These are phyloP conservation scores for Coelastrella sp. DNA, from an alignment of 139 green algal genomes.

Conservation along the genomic window DNA sequence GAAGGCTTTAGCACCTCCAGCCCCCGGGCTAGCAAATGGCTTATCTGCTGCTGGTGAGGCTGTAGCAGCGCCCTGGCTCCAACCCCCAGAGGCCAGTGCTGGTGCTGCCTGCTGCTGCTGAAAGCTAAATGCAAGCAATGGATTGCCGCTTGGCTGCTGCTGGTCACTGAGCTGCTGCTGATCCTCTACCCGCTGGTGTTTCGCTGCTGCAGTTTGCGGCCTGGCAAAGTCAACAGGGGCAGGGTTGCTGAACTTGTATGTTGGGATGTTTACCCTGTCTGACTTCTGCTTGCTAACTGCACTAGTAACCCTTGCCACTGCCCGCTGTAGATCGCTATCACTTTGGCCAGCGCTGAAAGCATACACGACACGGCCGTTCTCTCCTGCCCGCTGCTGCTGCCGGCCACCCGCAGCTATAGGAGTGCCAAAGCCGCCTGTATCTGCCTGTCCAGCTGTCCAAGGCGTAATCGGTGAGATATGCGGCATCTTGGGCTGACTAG, in stretches of 20 bases:
- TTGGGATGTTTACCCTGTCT: not conserved
- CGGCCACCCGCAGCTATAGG: not conserved
- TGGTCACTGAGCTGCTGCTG: constrained; percentile 13
- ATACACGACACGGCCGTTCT: not conserved
- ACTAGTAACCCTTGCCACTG: not conserved
- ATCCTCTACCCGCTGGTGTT: not conserved
- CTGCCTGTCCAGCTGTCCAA: not conserved
- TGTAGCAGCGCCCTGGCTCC: not conserved
- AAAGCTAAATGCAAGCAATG: not conserved
- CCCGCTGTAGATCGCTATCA: not conserved
- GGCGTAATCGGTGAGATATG: constrained; percentile 18
- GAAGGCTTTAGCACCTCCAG: not conserved
- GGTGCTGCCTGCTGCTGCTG: constrained; percentile 30
- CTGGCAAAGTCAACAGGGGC: not conserved
- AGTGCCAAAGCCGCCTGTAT: not conserved
- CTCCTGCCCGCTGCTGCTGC: constrained; percentile 19
- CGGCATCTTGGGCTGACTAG: not conserved
- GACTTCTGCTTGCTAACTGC: not conserved
- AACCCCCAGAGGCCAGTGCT: not conserved
- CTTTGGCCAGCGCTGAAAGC: not conserved
- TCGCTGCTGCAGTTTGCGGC: not conserved
- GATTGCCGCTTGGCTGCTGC: not conserved
- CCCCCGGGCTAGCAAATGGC: not conserved
- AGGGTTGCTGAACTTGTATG: not conserved
- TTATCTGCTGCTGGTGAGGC: not conserved